Conservation (phyloP, 2,329 filamentous ascomycete genomes). For the Emergomyces orientalis region DNA sequence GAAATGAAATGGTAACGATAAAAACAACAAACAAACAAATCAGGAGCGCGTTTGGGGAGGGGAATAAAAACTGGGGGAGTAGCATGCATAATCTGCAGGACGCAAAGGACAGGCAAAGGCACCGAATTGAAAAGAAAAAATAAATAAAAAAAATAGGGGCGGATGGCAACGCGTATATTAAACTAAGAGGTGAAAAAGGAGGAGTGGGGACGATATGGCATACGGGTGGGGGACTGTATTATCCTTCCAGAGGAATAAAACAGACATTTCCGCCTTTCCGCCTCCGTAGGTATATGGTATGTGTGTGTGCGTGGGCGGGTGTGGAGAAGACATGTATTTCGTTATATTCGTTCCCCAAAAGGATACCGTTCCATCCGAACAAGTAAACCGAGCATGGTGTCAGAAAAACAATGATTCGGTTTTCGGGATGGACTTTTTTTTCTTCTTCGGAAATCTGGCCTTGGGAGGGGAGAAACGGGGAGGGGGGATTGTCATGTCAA, state of each 20-base stretch:
- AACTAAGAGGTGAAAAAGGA: slow-evolving; percentile 7
- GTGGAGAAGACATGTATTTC: not conserved
- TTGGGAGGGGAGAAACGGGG: too few species aligned
- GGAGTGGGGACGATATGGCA: too few species aligned
- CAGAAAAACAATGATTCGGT: not conserved
- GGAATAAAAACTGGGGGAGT: too few species aligned
- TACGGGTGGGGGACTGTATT: not conserved
- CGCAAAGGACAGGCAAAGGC: slow-evolving; percentile 9
- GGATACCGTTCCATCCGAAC: not conserved
- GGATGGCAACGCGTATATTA: not conserved
- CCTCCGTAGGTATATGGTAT: not conserved
- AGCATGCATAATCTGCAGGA: not conserved
- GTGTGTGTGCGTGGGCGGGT: not conserved
- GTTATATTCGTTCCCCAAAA: not conserved
- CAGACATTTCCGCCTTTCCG: not conserved
- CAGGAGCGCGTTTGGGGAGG: too few species aligned
- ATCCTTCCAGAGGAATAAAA: not conserved
- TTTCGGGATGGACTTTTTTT: too few species aligned
- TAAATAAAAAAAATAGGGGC: slow-evolving; percentile 6
- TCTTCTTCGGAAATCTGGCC: too few species aligned
- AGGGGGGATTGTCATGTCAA: not conserved
- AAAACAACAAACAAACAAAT: too few species aligned
- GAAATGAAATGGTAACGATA: too few species aligned
- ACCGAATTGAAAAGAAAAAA: slow-evolving; percentile 7
- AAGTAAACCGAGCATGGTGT: not conserved